Conservation (phyloP, 2,329 filamentous ascomycete species). For the Eurotiales sp. region DNA sequence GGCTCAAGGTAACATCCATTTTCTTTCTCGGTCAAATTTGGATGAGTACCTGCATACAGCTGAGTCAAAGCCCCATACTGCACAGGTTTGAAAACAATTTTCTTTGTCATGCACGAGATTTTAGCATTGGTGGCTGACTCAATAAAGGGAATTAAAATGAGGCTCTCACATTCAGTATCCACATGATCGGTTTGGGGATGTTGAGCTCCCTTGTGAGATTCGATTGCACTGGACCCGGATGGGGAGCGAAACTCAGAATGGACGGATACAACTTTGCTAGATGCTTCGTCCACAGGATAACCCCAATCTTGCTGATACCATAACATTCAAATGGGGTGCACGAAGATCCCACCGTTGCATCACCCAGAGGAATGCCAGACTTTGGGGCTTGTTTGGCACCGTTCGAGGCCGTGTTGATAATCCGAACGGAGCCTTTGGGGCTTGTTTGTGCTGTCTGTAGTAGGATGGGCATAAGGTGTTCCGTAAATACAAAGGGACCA, state of each 20-base stretch:
- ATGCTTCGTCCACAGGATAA: neutral
- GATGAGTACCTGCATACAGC: neutral
- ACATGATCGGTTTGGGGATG: neutral
- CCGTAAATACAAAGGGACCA: neutral
- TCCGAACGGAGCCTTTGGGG: neutral
- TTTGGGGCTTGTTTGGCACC: neutral
- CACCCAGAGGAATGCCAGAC: neutral
- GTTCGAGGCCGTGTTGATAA: conserved; percentile 1
- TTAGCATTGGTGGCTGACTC: no score
- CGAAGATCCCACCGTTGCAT: neutral
- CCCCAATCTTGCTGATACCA: neutral
- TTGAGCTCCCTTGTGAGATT: conserved; percentile 2
- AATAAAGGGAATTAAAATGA: neutral
- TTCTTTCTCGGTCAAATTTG: neutral
- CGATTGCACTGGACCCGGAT: neutral
- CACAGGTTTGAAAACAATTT: neutral
- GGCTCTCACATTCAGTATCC: neutral
- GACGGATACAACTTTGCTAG: neutral
- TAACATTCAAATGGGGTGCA: conserved; percentile 1
- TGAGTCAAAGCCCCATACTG: conserved; percentile 1
- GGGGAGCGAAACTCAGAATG: conserved; percentile 2
- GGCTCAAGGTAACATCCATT: neutral
- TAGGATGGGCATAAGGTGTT: neutral
- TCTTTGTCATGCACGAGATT: neutral
- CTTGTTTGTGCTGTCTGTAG: neutral